Percentiles rank a stretch among this genome's conserved stretches.
Conservation (phyloP, 164 flowering plant species). For the Macadamia integrifolia region DNA sequence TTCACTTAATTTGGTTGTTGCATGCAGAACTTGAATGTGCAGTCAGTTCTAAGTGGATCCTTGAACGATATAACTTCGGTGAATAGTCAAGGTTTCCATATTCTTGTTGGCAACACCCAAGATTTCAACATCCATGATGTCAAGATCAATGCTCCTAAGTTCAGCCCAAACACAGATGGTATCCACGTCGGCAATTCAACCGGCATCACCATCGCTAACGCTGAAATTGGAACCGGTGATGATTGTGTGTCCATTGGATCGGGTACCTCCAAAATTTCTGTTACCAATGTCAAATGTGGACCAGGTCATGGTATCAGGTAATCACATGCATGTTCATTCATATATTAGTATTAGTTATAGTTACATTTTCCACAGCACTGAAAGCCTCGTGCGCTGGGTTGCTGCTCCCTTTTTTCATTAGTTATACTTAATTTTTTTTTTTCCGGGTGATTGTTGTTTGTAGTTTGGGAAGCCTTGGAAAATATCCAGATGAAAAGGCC, state of each 20-base stretch:
- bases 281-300: slow-evolving; percentile 20
- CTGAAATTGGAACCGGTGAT: slow-evolving; percentile 26
- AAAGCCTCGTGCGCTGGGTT: too few species aligned
- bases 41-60: slow-evolving; percentile 18
- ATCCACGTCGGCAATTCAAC: slow-evolving; percentile 20
- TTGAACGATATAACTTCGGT: slow-evolving; percentile 24
- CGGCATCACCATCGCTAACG: slow-evolving; percentile 13
- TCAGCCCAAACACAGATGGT: slow-evolving; percentile 43
- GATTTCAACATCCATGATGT: slow-evolving; percentile 17
- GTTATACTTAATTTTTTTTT: too few species aligned
- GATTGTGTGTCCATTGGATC: slow-evolving; percentile 33
- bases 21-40: slow-evolving; percentile 30
- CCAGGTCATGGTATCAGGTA: slow-evolving; percentile 42
- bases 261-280: slow-evolving; percentile 21
- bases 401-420: too few species aligned
- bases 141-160: slow-evolving; percentile 36
- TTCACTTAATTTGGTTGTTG: too few species aligned
- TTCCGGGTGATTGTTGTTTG: too few species aligned
- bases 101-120: slow-evolving; percentile 11
- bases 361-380: too few species aligned
- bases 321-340: too few species aligned
- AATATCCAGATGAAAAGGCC: slow-evolving; percentile 23
- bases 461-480: slow-evolving; percentile 44
- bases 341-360: background rate
- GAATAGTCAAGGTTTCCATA: slow-evolving; percentile 44